Percentiles rank a stretch among this genome's conserved stretches.
These are phyloP conservation scores for Pelargonium australe DNA, from an alignment of 441 rosid genomes.

Conservation along the genomic window DNA sequence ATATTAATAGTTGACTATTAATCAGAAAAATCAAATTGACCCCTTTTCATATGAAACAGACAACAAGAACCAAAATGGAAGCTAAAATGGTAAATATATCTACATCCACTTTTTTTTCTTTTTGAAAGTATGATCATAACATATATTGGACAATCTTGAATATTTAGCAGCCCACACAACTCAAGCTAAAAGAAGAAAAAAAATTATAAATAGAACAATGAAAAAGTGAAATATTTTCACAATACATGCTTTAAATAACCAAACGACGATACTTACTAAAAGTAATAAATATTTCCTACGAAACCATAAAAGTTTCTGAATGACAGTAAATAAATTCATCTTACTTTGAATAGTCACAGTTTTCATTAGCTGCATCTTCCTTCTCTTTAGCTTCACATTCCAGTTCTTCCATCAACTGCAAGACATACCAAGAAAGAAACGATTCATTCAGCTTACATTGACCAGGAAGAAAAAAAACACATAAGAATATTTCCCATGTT, in stretches of 20 bases:
- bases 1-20: not conserved
- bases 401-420: conserved; percentile 87
- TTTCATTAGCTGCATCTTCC: conserved; percentile 60
- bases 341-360: conserved; percentile 50
- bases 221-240: not conserved
- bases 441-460: conserved; percentile 20
- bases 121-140: not conserved
- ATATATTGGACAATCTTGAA: not conserved
- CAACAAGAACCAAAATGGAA: not conserved
- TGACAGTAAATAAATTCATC: conserved; percentile 31
- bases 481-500: conserved; percentile 7
- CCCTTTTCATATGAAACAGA: conserved; percentile 1
- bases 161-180: not conserved
- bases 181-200: not conserved
- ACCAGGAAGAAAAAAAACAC: conserved; percentile 5
- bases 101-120: not conserved
- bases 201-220: not conserved
- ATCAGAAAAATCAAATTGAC: not conserved
- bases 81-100: not conserved
- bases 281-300: not conserved
- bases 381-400: conserved; percentile 87
- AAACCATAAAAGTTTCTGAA: not conserved
- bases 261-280: not conserved
- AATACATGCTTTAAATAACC: conserved; percentile 1
- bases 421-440: conserved; percentile 24